These are phyloP conservation scores for Xylaria sp. DNA, from an alignment of 2,329 filamentous ascomycete species.

Conservation along the genomic window DNA sequence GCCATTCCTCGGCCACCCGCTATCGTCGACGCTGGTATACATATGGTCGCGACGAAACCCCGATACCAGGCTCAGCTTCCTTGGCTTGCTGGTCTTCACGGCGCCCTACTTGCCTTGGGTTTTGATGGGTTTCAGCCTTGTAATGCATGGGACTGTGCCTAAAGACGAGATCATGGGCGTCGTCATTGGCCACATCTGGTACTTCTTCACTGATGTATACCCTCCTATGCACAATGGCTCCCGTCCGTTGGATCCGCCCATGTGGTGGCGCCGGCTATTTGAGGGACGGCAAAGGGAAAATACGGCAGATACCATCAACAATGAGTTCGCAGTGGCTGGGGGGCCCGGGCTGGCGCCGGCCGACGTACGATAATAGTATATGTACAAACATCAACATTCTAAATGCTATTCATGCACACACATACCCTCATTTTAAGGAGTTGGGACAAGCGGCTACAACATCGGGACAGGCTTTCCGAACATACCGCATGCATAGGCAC, in stretches of 20 bases:
- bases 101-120: conserved; percentile 98
- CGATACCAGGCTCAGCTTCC: conserved; percentile 86
- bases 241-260: conserved; percentile 86
- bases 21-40: conserved; percentile 94
- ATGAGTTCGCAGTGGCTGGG: conserved; percentile 70
- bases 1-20: conserved; percentile 91
- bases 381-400: conserved; percentile 21
- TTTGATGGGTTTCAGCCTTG: conserved; percentile 87
- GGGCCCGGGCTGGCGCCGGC: conserved; percentile 67
- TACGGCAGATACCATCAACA: conserved; percentile 65
- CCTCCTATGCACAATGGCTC: conserved; percentile 87
- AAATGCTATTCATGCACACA: conserved; percentile 34
- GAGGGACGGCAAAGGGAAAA: conserved; percentile 65
- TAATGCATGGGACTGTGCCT: conserved; percentile 89
- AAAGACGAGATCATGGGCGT: conserved; percentile 98
- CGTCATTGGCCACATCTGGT: conserved; percentile 95
- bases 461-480: conserved; percentile 15
- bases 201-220: conserved; percentile 98
- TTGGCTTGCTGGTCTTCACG: conserved; percentile 89
- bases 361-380: conserved; percentile 46
- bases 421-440: conserved; percentile 45
- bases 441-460: conserved; percentile 36
- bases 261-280: conserved; percentile 90
- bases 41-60: conserved; percentile 98
- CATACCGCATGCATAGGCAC: conserved; percentile 21